These are phyloP conservation scores for Ogataea saltuana DNA, from an alignment of 805 yeast genomes.

Conservation along the genomic window DNA sequence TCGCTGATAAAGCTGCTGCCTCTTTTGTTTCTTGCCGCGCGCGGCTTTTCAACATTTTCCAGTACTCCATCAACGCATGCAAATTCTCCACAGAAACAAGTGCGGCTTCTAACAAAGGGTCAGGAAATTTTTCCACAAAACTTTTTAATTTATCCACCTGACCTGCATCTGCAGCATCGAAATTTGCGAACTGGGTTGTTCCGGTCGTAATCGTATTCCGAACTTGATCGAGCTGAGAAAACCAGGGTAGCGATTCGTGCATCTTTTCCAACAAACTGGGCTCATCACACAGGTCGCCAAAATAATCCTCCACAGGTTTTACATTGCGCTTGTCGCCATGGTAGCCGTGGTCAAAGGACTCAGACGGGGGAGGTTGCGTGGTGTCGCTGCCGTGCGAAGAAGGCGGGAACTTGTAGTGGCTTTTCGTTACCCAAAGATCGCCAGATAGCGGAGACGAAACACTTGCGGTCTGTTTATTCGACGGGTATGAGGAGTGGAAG, in stretches of 20 bases:
- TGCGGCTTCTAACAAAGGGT: slow-evolving; percentile 1
- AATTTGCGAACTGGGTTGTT: neutral
- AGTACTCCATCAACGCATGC: slow-evolving; percentile 6
- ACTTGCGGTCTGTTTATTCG: no score
- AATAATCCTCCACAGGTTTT: neutral
- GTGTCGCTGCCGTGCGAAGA: neutral
- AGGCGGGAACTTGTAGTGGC: slow-evolving; percentile 9
- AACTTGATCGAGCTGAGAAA: slow-evolving; percentile 1
- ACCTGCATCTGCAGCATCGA: neutral
- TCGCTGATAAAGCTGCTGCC: no score
- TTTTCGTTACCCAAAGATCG: slow-evolving; percentile 6
- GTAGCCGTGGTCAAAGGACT: neutral
- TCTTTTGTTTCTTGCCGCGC: no score
- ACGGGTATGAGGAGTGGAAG: no score
- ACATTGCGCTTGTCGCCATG: neutral
- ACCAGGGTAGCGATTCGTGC: neutral
- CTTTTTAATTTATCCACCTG: neutral
- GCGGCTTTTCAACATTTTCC: slow-evolving; percentile 6
- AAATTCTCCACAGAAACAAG: slow-evolving; percentile 1
- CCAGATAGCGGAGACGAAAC: neutral
- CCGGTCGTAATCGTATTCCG: neutral
- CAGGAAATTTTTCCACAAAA: slow-evolving; percentile 1
- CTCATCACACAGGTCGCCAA: slow-evolving; percentile 6
- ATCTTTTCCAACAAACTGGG: slow-evolving; percentile 2
- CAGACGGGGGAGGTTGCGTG: neutral